Conservation (phyloP, 2,329 filamentous ascomycete genomes). For the Fusarium lateritium region DNA sequence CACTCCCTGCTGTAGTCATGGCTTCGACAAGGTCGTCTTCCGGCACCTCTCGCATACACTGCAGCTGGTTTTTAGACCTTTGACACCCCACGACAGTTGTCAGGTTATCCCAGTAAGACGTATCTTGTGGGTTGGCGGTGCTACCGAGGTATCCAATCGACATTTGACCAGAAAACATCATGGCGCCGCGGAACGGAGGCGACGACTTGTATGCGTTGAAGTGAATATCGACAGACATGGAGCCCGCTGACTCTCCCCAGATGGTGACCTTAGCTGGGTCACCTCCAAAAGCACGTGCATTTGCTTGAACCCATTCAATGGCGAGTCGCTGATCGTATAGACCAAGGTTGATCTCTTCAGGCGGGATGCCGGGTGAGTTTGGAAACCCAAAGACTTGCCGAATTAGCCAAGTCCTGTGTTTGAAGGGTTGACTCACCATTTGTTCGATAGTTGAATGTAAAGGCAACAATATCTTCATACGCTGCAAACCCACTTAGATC, state of each 20-base stretch:
- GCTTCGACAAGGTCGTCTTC: constrained; percentile 32
- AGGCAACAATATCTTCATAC: constrained; percentile 48
- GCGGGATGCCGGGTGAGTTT: constrained; percentile 56
- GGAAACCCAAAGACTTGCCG: constrained; percentile 60
- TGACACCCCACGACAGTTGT: constrained; percentile 37
- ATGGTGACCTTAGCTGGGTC: constrained; percentile 47
- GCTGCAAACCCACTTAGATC: constrained; percentile 48
- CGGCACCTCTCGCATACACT: constrained; percentile 43
- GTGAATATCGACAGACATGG: constrained; percentile 52
- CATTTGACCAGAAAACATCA: constrained; percentile 51
- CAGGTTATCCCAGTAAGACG: constrained; percentile 33
- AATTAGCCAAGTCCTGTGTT: not conserved
- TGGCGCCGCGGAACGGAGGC: constrained; percentile 46
- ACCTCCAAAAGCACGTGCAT: constrained; percentile 49
- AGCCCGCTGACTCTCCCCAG: constrained; percentile 51
- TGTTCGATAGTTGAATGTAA: constrained; percentile 49
- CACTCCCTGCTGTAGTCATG: constrained; percentile 10
- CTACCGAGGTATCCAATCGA: constrained; percentile 44
- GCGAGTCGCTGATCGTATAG: constrained; percentile 49
- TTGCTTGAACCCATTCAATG: constrained; percentile 48
- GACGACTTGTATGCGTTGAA: constrained; percentile 41
- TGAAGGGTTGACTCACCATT: constrained; percentile 32
- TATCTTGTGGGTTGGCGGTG: constrained; percentile 11
- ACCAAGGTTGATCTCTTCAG: constrained; percentile 53
- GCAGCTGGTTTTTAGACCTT: constrained; percentile 13